Base-by-base conservation (phyloP, 306 rosid species). In the Medicago arabica region DNA sequence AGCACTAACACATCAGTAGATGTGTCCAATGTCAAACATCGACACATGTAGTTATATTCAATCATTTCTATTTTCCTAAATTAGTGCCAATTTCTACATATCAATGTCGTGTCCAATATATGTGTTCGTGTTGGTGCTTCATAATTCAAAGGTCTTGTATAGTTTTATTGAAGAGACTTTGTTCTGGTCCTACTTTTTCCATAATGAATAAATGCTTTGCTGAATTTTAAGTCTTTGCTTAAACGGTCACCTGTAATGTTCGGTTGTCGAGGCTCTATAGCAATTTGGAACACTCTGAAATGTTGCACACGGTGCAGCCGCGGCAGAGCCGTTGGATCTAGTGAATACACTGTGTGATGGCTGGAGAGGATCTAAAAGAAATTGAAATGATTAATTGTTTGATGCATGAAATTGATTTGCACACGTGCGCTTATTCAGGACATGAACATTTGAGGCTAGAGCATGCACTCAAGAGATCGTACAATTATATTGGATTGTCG, bases 91-190 rank as follows among this genome's bases (percentile, higher is more conserved):
- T 34, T 34, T 34, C 38, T 34, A 0, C 38, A 6, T 34, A 34
- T 34, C 38, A 34, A 34, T 5, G 38, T 0, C 7, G 38, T 34
- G 38, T 34, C 38, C 38, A 34, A 34, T 34, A 34, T 34, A 4
- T 34, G 38, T 34, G 38, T 34, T 6, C 5, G 38, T 34, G 7
- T 34, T 6, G 1, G 38, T 34, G 38, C 38, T 34, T 34, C 7
- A 34, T 34, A 16, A 4, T 51, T 16, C 23, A 51, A n/a, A 50
- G 55, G 58, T 51, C 19, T 51, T 16, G 3, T 51, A 10, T 16
- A 51, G 58, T 51, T 61, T 74, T n/a, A 49, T 40, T 59, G 46
- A 19, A 68, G 72, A 19, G 80, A 5, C 66, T 31, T 38, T 58
- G 50, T 47, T 43, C 15, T 50, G 19, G 18, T 4, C 57, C 57